Conservation (phyloP, 2,329 filamentous ascomycete genomes). For the Verticillium nubilum region DNA sequence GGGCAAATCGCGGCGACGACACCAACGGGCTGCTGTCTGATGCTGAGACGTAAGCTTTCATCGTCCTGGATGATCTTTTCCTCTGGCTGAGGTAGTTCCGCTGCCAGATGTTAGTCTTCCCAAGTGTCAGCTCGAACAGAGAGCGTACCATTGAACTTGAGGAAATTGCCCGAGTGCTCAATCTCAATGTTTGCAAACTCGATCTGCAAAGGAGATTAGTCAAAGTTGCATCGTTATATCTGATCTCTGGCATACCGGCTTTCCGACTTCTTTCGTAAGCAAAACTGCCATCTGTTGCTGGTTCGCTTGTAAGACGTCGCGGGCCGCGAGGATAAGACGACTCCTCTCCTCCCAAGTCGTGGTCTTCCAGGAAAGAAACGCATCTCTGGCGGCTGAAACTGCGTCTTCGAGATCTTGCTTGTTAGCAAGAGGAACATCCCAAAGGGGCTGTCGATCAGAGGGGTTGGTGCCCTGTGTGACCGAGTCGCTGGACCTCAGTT, state of each 20-base stretch:
- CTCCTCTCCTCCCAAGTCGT: constrained; percentile 18
- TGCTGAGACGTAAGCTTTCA: neutral
- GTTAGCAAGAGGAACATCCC: constrained; percentile 20
- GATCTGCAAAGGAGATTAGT: neutral
- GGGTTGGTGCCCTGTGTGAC: constrained; percentile 18
- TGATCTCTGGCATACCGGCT: constrained; percentile 13
- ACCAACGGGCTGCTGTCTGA: constrained; percentile 18
- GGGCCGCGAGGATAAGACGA: constrained; percentile 15
- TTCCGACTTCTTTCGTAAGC: constrained; percentile 21
- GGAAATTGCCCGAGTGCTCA: neutral
- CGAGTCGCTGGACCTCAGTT: constrained; percentile 17
- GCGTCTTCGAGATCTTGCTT: constrained; percentile 23
- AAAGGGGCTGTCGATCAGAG: constrained; percentile 22
- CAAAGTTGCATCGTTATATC: too few relatives aligned
- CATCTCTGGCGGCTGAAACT: constrained; percentile 18
- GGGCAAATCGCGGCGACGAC: constrained; percentile 41
- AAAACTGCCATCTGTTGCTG: constrained; percentile 16
- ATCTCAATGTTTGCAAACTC: constrained; percentile 8
- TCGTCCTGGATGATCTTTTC: neutral
- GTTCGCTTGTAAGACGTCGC: constrained; percentile 19
- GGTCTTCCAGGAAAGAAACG: constrained; percentile 24
- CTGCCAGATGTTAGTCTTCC: neutral
- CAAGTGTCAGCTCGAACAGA: neutral
- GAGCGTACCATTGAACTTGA: neutral
- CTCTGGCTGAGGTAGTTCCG: neutral